Conservation (phyloP, 495 filamentous ascomycete genomes). For the Sporormia fimetaria region DNA sequence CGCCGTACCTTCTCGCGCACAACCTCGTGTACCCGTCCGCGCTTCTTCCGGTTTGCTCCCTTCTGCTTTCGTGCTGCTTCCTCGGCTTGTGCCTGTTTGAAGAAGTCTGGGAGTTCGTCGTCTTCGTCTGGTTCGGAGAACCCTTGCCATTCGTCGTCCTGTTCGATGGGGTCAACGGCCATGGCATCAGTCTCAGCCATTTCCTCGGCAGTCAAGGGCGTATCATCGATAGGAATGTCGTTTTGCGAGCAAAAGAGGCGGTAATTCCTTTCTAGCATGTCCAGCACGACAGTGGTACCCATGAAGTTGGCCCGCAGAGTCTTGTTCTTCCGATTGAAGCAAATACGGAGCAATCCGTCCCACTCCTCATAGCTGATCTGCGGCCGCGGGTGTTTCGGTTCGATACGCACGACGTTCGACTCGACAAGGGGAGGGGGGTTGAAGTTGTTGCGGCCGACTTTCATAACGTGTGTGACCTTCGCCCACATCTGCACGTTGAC, state of each 20-base stretch:
- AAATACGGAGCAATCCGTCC: constrained; percentile 78
- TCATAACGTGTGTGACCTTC: constrained; percentile 75
- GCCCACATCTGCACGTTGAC: constrained; percentile 96
- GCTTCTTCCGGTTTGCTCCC: constrained; percentile 45
- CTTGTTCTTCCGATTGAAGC: constrained; percentile 67
- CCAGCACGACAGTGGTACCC: constrained; percentile 62
- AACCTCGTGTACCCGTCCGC: constrained; percentile 63
- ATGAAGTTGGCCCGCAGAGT: constrained; percentile 69
- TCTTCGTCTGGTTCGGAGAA: constrained; percentile 46
- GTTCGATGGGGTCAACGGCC: constrained; percentile 43
- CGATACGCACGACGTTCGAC: constrained; percentile 64
- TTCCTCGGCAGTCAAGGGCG: constrained; percentile 29
- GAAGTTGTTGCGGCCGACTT: constrained; percentile 90
- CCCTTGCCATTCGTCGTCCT: constrained; percentile 40
- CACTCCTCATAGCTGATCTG: constrained; percentile 87
- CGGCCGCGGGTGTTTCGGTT: constrained; percentile 70
- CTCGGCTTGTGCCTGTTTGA: constrained; percentile 55
- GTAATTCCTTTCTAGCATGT: constrained; percentile 75
- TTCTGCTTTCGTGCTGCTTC: constrained; percentile 36
- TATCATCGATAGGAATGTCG: constrained; percentile 66
- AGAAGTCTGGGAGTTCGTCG: constrained; percentile 62
- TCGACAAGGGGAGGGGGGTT: constrained; percentile 88
- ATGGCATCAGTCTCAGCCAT: constrained; percentile 11
- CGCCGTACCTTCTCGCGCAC: constrained; percentile 73
- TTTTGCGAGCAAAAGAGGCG: constrained; percentile 79